These are phyloP conservation scores for Cadophora sp. DNA, from an alignment of 2,329 filamentous ascomycete species.

Conservation along the genomic window DNA sequence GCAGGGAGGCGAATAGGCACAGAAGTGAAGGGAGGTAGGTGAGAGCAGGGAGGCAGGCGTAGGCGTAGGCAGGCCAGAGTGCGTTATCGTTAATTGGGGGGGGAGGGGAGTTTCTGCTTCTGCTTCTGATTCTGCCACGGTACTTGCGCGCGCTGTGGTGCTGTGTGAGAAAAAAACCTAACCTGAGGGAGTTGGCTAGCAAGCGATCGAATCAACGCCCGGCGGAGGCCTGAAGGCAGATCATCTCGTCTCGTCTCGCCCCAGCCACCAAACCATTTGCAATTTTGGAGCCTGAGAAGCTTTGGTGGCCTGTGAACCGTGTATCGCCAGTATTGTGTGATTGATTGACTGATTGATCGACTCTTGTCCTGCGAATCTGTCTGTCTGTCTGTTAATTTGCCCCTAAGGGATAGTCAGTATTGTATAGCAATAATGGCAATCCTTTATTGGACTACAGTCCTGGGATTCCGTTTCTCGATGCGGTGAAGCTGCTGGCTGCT, in stretches of 20 bases:
- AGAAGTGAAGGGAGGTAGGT: neutral
- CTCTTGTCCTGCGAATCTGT: constrained; percentile 1
- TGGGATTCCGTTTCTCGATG: constrained; percentile 22
- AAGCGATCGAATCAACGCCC: constrained; percentile 25
- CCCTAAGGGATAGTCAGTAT: constrained; percentile 13
- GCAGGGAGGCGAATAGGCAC: constrained; percentile 11
- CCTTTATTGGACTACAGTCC: neutral
- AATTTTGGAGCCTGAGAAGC: constrained; percentile 16
- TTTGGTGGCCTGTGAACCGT: neutral
- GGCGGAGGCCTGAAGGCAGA: neutral
- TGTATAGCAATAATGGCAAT: constrained; percentile 27
- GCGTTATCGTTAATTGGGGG: constrained; percentile 5
- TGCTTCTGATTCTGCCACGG: neutral
- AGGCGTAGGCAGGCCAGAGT: neutral
- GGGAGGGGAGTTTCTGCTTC: neutral
- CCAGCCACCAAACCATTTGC: constrained; percentile 17
- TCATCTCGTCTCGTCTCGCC: constrained; percentile 19
- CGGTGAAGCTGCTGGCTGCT: constrained; percentile 35
- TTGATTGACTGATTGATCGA: too few relatives aligned
- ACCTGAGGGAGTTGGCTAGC: neutral
- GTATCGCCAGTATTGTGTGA: neutral
- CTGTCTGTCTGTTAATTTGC: constrained; percentile 20
- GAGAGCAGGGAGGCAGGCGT: constrained; percentile 3
- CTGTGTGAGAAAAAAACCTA: constrained; percentile 4
- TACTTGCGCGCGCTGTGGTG: neutral